Conservation (phyloP, 2,329 filamentous ascomycete species). For the Penicillium thymicola region DNA sequence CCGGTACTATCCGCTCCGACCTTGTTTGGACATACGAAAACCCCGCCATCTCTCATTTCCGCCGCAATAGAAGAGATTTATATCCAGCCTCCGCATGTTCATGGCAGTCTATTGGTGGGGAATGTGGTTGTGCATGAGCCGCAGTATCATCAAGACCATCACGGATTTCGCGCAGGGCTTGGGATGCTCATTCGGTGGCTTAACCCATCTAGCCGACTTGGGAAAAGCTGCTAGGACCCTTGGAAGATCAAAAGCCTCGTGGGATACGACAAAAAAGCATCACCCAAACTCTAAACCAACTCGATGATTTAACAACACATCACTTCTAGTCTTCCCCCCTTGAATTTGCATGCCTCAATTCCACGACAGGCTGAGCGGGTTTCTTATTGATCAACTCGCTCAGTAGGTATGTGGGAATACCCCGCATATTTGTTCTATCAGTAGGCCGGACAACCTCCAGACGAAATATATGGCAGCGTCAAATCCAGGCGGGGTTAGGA, state of each 20-base stretch:
- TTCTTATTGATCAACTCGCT: slow-evolving; percentile 42
- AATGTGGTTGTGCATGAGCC: slow-evolving; percentile 44
- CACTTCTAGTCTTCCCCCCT: slow-evolving; percentile 37
- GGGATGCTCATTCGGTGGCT: slow-evolving; percentile 45
- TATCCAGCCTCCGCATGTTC: slow-evolving; percentile 46
- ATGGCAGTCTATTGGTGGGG: slow-evolving; percentile 47
- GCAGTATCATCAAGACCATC: slow-evolving; percentile 41
- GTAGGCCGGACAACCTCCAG: slow-evolving; percentile 41
- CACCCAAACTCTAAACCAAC: slow-evolving; percentile 24
- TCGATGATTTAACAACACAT: neutral
- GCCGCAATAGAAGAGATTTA: slow-evolving; percentile 37
- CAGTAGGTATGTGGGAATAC: slow-evolving; percentile 43
- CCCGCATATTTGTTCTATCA: slow-evolving; percentile 48
- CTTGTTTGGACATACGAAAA: neutral
- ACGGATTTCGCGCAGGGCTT: slow-evolving; percentile 28
- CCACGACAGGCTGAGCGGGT: slow-evolving; percentile 39
- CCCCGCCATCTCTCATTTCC: neutral
- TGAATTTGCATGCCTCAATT: slow-evolving; percentile 45
- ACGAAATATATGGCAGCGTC: slow-evolving; percentile 41
- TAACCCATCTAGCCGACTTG: slow-evolving; percentile 37
- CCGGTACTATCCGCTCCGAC: neutral
- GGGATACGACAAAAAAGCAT: slow-evolving; percentile 17
- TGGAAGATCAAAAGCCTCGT: neutral
- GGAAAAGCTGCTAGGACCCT: slow-evolving; percentile 22
- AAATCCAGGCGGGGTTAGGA: slow-evolving; percentile 24